A percentile compares a stretch with the other conserved stretches of the same genome.
Conservation (phyloP, 2,329 filamentous ascomycete genomes). For the Colletotrichum kahawae region DNA sequence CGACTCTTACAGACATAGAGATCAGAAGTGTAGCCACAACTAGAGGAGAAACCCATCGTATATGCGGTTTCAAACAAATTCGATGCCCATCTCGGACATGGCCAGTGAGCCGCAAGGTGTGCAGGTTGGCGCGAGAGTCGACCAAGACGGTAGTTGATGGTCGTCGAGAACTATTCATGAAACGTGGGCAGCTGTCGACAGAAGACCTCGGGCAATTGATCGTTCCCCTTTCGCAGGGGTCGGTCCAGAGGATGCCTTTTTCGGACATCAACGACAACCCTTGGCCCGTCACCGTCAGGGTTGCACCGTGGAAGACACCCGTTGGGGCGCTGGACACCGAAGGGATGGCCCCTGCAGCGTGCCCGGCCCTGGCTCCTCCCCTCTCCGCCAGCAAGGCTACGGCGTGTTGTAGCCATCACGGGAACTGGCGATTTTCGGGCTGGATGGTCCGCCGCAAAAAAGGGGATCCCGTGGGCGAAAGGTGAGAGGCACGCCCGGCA, state of each 20-base stretch:
- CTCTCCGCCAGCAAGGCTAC: background rate
- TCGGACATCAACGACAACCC: background rate
- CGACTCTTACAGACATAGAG: background rate
- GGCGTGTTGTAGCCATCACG: background rate
- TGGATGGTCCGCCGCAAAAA: background rate
- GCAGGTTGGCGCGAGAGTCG: background rate
- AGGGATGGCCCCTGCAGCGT: background rate
- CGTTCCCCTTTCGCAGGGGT: background rate
- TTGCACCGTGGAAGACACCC: slow-evolving; percentile 11
- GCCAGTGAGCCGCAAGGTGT: background rate
- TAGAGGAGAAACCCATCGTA: background rate
- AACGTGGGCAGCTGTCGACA: background rate
- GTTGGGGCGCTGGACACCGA: background rate
- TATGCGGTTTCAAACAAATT: background rate
- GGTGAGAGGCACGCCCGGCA: background rate
- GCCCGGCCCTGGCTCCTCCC: background rate
- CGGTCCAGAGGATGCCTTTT: background rate
- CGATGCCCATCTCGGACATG: background rate
- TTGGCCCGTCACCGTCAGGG: slow-evolving; percentile 11
- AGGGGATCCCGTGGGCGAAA: background rate
- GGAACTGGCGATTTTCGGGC: background rate
- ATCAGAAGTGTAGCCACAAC: background rate
- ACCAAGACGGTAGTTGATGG: background rate
- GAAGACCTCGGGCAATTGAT: background rate
- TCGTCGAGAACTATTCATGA: background rate